Percentiles rank a stretch among this genome's conserved stretches.
These are phyloP conservation scores for Escallonia rubra DNA, from an alignment of 129 eudicot species.

Conservation along the genomic window DNA sequence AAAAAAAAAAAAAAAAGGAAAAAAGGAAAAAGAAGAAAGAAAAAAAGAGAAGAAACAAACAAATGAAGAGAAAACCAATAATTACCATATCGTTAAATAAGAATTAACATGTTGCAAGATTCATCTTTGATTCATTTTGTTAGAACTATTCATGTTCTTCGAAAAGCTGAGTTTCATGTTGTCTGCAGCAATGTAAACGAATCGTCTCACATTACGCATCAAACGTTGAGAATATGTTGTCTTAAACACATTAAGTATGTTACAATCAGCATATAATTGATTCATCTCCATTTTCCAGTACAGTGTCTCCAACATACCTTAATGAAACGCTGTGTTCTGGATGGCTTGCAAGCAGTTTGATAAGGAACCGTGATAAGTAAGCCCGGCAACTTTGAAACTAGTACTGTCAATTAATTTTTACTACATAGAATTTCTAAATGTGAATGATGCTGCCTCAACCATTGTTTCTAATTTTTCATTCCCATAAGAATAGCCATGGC, in stretches of 20 bases:
- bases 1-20: too few relatives aligned
- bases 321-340: conserved; percentile 82
- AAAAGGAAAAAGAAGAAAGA: too few relatives aligned
- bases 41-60: background rate
- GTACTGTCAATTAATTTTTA: background rate
- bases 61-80: background rate
- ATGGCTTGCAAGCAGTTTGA: conserved; percentile 75
- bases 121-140: too few relatives aligned
- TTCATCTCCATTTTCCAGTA: conserved; percentile 50
- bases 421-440: background rate
- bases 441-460: background rate
- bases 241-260: background rate
- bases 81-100: background rate
- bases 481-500: background rate
- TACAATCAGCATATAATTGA: background rate
- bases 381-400: conserved; percentile 6
- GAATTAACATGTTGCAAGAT: too few relatives aligned
- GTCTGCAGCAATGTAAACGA: too few relatives aligned
- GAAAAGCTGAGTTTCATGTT: too few relatives aligned
- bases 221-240: background rate
- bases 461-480: background rate
- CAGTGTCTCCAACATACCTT: conserved; percentile 87
- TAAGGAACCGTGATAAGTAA: conserved; percentile 68
- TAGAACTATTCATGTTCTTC: too few relatives aligned
- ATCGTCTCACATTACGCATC: too few relatives aligned